Evolutionary conservation across 306 rosid genomes (phyloP).

Genomic region (Vachellia collinsii): DNA sequence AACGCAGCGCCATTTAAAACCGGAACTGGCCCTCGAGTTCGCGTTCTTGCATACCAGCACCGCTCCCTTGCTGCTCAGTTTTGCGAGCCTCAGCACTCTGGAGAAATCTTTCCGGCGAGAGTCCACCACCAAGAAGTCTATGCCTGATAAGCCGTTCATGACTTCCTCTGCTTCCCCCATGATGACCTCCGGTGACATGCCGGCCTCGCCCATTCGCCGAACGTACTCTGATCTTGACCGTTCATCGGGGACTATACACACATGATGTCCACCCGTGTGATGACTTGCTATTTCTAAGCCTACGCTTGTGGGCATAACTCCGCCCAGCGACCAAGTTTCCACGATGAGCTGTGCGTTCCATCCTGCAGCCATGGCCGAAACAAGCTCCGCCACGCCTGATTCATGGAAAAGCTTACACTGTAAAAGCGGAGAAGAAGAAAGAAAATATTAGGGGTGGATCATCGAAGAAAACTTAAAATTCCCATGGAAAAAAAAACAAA

Average conservation of each 20-base stretch:
- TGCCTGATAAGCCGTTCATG: constrained; percentile 55
- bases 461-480: background rate
- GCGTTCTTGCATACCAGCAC: constrained; percentile 87
- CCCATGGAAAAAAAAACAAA: background rate
- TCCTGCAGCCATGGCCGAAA: constrained; percentile 96
- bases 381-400: constrained; percentile 84
- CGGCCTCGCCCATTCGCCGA: constrained; percentile 51
- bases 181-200: constrained; percentile 54
- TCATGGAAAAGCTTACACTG: constrained; percentile 64
- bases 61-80: constrained; percentile 71
- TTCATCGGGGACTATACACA: constrained; percentile 85
- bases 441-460: background rate
- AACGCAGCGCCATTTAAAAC: constrained; percentile 66
- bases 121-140: constrained; percentile 87
- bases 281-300: constrained; percentile 71
- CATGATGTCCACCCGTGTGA: constrained; percentile 80
- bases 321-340: constrained; percentile 93
- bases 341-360: constrained; percentile 84
- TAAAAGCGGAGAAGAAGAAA: constrained; percentile 17
- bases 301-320: constrained; percentile 65
- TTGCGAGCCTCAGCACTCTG: constrained; percentile 63
- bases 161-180: constrained; percentile 80
- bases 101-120: constrained; percentile 56
- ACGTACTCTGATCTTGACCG: constrained; percentile 63
- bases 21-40: constrained; percentile 41